phyloP scores from a whole-genome alignment of 2,329 filamentous ascomycete species.

The Penicillium sp. region DNA sequence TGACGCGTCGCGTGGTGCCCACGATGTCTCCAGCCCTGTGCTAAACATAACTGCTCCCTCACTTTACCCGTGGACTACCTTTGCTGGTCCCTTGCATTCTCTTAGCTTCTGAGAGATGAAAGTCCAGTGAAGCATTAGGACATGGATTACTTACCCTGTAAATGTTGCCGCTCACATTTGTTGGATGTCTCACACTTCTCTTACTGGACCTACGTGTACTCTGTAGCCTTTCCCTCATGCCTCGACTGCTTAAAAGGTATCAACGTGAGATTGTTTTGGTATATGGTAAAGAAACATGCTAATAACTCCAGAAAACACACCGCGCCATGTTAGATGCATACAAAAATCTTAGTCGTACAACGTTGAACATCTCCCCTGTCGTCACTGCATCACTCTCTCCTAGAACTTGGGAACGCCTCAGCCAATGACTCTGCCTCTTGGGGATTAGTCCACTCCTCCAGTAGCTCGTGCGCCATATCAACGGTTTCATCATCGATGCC shows the following conservation, averaged over 20 bases:
- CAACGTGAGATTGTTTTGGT: not conserved
- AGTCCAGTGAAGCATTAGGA: not conserved
- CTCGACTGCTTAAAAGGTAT: not conserved
- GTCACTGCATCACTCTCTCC: constrained; percentile 29
- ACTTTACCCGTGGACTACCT: too few relatives aligned
- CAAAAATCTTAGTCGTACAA: constrained; percentile 15
- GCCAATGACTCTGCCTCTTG: constrained; percentile 68
- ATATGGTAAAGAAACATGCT: not conserved
- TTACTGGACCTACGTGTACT: not conserved
- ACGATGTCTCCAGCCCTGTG: not conserved
- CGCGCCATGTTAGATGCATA: constrained; percentile 13
- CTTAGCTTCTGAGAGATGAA: not conserved
- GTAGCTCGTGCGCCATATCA: constrained; percentile 75
- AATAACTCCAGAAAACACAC: constrained; percentile 10
- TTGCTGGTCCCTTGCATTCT: not conserved
- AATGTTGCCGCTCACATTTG: not conserved
- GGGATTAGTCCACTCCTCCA: constrained; percentile 78
- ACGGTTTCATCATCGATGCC: constrained; percentile 75
- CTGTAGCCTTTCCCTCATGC: not conserved
- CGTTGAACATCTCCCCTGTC: not conserved
- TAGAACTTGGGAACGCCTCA: constrained; percentile 45
- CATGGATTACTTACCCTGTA: not conserved
- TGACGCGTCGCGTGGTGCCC: not conserved
- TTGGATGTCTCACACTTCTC: not conserved
- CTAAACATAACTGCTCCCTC: too few relatives aligned